These are phyloP conservation scores for Chaetomium sp. DNA, from an alignment of 2,329 filamentous ascomycete species.

Conservation along the genomic window DNA sequence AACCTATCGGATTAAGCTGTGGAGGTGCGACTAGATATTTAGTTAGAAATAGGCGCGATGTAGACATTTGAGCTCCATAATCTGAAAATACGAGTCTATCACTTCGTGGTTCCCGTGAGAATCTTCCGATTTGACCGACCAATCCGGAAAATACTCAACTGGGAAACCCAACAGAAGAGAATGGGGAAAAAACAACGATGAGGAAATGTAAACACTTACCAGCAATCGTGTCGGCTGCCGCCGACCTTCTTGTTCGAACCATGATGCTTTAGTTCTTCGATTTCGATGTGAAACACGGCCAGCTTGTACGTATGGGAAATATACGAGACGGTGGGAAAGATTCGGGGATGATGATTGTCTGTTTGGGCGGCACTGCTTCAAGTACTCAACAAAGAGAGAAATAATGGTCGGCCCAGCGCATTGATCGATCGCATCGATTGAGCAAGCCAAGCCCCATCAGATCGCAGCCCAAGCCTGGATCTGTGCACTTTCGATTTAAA, in stretches of 20 bases:
- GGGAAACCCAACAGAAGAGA: not conserved
- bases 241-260: constrained; percentile 32
- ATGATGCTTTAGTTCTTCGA: constrained; percentile 8
- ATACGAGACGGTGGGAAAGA: not conserved
- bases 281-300: not conserved
- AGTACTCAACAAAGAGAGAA: constrained; percentile 12
- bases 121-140: not conserved
- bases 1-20: constrained; percentile 13
- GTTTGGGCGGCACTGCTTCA: not conserved
- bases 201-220: constrained; percentile 25
- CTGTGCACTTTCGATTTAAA: constrained; percentile 1
- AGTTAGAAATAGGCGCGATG: constrained; percentile 8
- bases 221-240: constrained; percentile 26
- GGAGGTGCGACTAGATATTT: constrained; percentile 27
- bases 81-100: not conserved
- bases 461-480: constrained; percentile 9
- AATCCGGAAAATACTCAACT: not conserved
- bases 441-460: not conserved
- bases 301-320: not conserved
- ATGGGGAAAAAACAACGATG: not conserved
- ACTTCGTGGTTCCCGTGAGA: not conserved
- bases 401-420: not conserved
- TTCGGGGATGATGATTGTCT: not conserved
- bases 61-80: not conserved
- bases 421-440: not conserved